phyloP scores from a whole-genome alignment of 2,329 filamentous ascomycete genomes.

The Penicillium sp. region DNA sequence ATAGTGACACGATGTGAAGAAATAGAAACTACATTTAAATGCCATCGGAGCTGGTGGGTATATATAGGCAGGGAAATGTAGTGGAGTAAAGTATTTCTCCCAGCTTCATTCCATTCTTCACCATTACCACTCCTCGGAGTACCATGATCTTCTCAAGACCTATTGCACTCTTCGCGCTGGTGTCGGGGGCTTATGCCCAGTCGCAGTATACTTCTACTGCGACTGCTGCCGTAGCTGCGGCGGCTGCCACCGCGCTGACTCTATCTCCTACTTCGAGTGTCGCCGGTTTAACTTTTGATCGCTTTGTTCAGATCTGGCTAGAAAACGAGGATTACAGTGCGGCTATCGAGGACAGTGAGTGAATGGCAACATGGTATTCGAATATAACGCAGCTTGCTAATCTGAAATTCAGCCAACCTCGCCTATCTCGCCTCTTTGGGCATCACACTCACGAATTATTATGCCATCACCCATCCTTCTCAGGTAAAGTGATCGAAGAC shows the following conservation, averaged over 20 bases:
- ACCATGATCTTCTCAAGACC: background rate
- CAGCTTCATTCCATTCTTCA: background rate
- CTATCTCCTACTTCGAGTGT: background rate
- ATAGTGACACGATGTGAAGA: background rate
- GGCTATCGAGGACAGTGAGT: background rate
- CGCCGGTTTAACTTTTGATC: background rate
- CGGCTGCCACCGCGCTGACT: background rate
- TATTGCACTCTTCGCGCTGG: background rate
- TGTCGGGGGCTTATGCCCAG: background rate
- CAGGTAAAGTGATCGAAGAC: background rate
- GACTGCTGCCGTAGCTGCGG: background rate
- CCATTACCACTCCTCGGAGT: background rate
- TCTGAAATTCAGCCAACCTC: background rate
- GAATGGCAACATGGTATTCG: no score
- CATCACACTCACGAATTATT: background rate
- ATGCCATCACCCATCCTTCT: background rate
- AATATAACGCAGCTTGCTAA: background rate
- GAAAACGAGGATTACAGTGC: background rate
- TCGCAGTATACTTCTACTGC: background rate
- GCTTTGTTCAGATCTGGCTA: background rate
- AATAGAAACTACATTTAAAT: background rate
- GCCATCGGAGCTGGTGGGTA: background rate
- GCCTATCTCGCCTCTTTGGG: background rate
- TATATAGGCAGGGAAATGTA: background rate
- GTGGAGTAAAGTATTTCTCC: background rate